A percentile compares a stretch with the other conserved stretches of the same genome.
phyloP scores from a whole-genome alignment of 345 rosid genomes.

The Theobroma cacao region DNA sequence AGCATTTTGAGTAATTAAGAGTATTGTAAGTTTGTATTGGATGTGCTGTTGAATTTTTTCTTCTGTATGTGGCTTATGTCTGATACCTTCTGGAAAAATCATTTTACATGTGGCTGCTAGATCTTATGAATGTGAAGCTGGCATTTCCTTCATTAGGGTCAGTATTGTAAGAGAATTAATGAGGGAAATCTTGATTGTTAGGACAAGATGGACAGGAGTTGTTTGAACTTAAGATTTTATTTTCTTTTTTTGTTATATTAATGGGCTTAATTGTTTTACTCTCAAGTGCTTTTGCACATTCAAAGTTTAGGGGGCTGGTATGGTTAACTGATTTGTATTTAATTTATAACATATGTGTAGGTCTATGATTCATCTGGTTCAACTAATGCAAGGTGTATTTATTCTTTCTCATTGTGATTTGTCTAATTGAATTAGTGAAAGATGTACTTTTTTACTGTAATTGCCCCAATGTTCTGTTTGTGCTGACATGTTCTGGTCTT shows the following conservation, averaged over 20 bases:
- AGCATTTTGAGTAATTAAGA: neutral
- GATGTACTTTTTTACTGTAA: neutral
- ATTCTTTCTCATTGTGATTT: neutral
- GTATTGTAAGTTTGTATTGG: neutral
- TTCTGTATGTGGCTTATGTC: neutral
- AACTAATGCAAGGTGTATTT: neutral
- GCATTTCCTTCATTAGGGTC: neutral
- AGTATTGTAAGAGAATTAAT: neutral
- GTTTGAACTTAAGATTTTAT: neutral
- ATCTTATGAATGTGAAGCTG: neutral
- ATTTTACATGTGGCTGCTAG: neutral
- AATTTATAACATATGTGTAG: neutral
- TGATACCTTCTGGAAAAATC: neutral
- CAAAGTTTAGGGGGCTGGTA: neutral
- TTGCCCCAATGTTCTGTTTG: neutral
- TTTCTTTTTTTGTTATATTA: neutral
- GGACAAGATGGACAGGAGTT: neutral
- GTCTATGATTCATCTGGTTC: neutral
- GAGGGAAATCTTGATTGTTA: neutral
- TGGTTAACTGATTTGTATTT: neutral
- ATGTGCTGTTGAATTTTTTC: neutral
- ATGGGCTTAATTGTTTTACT: neutral
- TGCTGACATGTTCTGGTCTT: neutral
- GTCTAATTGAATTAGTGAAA: neutral
- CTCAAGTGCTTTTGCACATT: neutral